Base-by-base conservation (phyloP, 352 stramenopile genomes). In the Phytophthora crassamura region DNA sequence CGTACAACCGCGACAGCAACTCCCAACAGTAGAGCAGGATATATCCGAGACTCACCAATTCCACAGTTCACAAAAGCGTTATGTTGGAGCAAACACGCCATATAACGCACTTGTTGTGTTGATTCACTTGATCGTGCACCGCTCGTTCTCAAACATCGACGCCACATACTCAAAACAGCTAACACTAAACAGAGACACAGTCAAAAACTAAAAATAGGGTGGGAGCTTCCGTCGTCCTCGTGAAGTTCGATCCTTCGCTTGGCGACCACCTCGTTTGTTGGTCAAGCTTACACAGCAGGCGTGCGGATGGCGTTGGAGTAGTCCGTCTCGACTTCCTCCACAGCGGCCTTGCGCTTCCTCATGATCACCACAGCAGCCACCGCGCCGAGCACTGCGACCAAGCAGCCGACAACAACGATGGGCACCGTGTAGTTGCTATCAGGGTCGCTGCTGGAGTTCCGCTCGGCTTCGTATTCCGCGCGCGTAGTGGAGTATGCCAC, bases 321-420 rank as follows among this genome's bases (percentile, higher is more conserved):
- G 33, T 82, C 70, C 52, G 51, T 71, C 43, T 66, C 63, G 33
- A 28, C 34, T 53, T 58, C 41, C 39, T 72, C 48, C 1, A 11
- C 22, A 30, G 55, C 18, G 18, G 51, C 52, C 64, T 75, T 71
- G 48, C 75, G 78, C 54, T 83, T 87, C 60, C 65, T 60, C 12
- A 59, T 75, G 59, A 82, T 48, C 38, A 83, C 46, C 32, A 72
- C 60, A 39, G 81, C 72, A 38, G 67, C 78, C 32, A 77, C 70
- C 4, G 75, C 69, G 36, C 59, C 78, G 11, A 83, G 67, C n/a
- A 77, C 73, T 28, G 59, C 78, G 8, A 77, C 73, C 28, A 74
- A 68, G 58, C 75, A 84, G 15, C 73, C 78, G 22, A 65, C 64
- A 3, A 74, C 60, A 1, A 70, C 70, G 39, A 84, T 56, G 7